A percentile compares a stretch with the other conserved stretches of the same genome.
Conservation (phyloP, 495 filamentous ascomycete genomes). For the Penicillium pulvis region DNA sequence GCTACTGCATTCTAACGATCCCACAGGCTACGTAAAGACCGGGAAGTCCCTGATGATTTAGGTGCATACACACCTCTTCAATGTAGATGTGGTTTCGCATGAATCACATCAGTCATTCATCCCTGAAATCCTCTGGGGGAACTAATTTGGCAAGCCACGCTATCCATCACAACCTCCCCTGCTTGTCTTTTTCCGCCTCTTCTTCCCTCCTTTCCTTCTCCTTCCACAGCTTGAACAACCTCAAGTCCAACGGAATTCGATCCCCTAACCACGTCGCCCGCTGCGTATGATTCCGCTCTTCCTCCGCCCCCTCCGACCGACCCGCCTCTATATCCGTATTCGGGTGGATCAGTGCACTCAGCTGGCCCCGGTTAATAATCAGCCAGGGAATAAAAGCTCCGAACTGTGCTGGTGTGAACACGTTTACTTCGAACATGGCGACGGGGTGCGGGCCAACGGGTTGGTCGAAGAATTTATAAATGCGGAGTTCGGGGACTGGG, state of each 20-base stretch:
- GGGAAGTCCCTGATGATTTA: too few relatives aligned
- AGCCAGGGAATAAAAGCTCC: slow-evolving; percentile 88
- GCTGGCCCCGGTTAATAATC: slow-evolving; percentile 76
- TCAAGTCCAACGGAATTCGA: slow-evolving; percentile 66
- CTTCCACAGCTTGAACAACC: slow-evolving; percentile 54
- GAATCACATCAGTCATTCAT: not conserved
- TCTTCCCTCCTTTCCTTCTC: slow-evolving; percentile 30
- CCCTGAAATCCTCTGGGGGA: too few relatives aligned
- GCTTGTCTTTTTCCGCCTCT: slow-evolving; percentile 14
- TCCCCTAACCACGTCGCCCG: slow-evolving; percentile 86
- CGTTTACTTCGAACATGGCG: slow-evolving; percentile 89
- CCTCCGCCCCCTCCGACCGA: slow-evolving; percentile 32
- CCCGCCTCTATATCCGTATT: slow-evolving; percentile 57
- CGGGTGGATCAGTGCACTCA: slow-evolving; percentile 79
- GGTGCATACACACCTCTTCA: not conserved
- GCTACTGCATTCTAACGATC: not conserved
- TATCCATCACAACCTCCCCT: not conserved
- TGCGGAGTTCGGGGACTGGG: slow-evolving; percentile 79
- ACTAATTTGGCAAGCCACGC: too few relatives aligned
- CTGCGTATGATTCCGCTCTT: slow-evolving; percentile 71
- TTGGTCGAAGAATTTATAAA: slow-evolving; percentile 75
- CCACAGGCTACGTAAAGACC: not conserved
- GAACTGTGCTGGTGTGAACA: slow-evolving; percentile 84
- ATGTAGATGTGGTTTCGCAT: too few relatives aligned
- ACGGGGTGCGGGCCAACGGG: slow-evolving; percentile 82